Percentiles rank a stretch among this genome's conserved stretches.
These are phyloP conservation scores for Metarhizium rileyi DNA, from an alignment of 2,329 filamentous ascomycete genomes.

Conservation along the genomic window DNA sequence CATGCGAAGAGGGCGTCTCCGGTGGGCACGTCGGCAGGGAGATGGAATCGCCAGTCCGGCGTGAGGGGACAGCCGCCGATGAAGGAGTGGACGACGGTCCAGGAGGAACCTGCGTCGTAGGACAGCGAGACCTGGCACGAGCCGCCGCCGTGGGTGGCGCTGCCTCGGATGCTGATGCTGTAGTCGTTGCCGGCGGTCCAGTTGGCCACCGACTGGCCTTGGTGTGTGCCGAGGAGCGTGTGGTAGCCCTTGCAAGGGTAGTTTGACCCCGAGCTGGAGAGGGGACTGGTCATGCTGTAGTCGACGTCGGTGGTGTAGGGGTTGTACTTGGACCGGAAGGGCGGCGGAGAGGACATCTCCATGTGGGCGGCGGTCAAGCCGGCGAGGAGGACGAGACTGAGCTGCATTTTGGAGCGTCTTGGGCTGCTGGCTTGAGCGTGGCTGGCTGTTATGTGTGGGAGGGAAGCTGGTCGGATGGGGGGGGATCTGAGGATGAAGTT, in stretches of 20 bases:
- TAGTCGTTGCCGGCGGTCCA: conserved; percentile 54
- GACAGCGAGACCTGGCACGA: conserved; percentile 69
- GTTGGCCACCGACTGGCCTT: conserved; percentile 44
- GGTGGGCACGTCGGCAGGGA: conserved; percentile 53
- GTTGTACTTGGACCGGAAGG: conserved; percentile 45
- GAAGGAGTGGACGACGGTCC: conserved; percentile 55
- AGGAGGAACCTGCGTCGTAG: conserved; percentile 60
- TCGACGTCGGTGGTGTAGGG: conserved; percentile 44
- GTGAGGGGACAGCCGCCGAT: conserved; percentile 44
- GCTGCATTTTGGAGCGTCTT: background rate
- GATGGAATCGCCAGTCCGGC: conserved; percentile 51
- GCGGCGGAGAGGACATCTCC: conserved; percentile 43
- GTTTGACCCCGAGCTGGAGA: conserved; percentile 49
- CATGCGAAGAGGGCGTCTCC: conserved; percentile 60
- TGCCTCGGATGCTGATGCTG: conserved; percentile 54
- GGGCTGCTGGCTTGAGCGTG: background rate
- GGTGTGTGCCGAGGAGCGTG: conserved; percentile 34
- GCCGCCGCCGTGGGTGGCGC: conserved; percentile 56
- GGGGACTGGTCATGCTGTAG: conserved; percentile 62
- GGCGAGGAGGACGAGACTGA: conserved; percentile 8
- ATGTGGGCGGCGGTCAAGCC: conserved; percentile 43
- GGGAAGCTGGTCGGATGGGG: no score
- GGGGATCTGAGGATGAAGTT: background rate
- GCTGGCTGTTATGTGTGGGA: no score
- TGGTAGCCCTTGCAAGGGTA: conserved; percentile 68